Conservation (phyloP, 2,329 filamentous ascomycete genomes). For the Ophiostoma sp. region DNA sequence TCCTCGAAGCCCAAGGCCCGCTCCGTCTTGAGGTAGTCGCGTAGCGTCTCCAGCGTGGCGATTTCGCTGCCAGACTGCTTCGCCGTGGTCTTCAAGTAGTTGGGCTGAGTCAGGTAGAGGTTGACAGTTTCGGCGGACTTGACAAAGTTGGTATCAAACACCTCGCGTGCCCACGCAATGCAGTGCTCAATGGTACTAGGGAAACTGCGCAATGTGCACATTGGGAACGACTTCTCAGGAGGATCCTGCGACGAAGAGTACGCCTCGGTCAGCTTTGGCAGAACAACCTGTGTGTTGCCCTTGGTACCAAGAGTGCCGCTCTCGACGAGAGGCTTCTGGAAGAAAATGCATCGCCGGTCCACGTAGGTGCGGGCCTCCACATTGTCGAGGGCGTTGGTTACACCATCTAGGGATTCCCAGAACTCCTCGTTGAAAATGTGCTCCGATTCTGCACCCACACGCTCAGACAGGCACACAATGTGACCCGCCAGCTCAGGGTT, state of each 20-base stretch:
- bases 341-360: conserved; percentile 93
- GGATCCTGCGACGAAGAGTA: conserved; percentile 95
- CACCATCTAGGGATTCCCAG: conserved; percentile 80
- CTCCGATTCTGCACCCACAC: conserved; percentile 87
- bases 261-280: conserved; percentile 87
- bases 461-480: conserved; percentile 79
- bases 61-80: conserved; percentile 96
- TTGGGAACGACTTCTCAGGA: conserved; percentile 96
- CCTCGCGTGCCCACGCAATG: conserved; percentile 94
- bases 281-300: conserved; percentile 93
- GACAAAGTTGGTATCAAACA: conserved; percentile 91
- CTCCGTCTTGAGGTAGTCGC: conserved; percentile 84
- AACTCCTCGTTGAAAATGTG: conserved; percentile 91
- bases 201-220: conserved; percentile 96
- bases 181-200: conserved; percentile 98
- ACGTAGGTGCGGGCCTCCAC: conserved; percentile 96
- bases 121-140: conserved; percentile 93
- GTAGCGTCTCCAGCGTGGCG: conserved; percentile 82
- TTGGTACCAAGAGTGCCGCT: conserved; percentile 98
- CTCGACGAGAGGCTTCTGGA: conserved; percentile 92
- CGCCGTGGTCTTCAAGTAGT: conserved; percentile 79
- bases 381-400: conserved; percentile 96
- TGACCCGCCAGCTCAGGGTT: conserved; percentile 87
- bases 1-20: conserved; percentile 91
- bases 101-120: conserved; percentile 82